Evolutionary conservation across 2,329 filamentous ascomycete species (phyloP), one percentile per base, ranked within the genome.

Genomic region (Colletotrichum siamense): DNA sequence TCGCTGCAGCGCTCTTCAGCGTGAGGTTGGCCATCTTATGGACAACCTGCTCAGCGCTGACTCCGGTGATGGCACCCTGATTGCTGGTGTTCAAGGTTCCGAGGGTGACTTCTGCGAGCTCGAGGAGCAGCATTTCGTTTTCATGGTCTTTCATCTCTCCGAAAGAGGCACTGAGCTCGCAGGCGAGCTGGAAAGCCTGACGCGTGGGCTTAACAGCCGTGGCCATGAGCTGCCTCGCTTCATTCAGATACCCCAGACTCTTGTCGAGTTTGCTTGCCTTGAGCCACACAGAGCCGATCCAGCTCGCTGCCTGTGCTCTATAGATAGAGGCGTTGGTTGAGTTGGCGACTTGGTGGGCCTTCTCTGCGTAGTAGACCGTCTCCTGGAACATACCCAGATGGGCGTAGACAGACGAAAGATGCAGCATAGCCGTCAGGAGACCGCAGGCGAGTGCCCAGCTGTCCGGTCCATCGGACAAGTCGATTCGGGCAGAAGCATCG

Each of bases 371-470:
- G 82, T 96, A 97, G 1, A 96, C 86, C 3, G 96, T 96, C 83
- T 99, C 96, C 76, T 95, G 93, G 78, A 96, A 95, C 85, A 98
- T 91, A 32, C 97, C 97, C 78, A 97, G 91, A 78, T 98, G 94
- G 2, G 94, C 92, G 79, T 96, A 98, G 2, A 98, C 88, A 6
- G 91, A 90, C 1, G 95, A 95, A 5, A 98, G 90, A 74, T 96
- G 93, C 76, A 93, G 85, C 16, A 98, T 87, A 72, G 93, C 92
- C 34, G 91, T 90, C 79, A 96, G 93, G 24, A 98, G 89, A 1
- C 94, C 92, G 32, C 92, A 91, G 9, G 97, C 92, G 24, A 98
- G 88, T 8, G 90, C 89, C 96, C 96, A 99, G 80, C 96, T 96
- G 4, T 91, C 89, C 1, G 95, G 92, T 2, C 86, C 68, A 44